A percentile compares a stretch with the other conserved stretches of the same genome.
phyloP scores from a whole-genome alignment of 208 protist genomes.

The Leishmania martiniquensis region DNA sequence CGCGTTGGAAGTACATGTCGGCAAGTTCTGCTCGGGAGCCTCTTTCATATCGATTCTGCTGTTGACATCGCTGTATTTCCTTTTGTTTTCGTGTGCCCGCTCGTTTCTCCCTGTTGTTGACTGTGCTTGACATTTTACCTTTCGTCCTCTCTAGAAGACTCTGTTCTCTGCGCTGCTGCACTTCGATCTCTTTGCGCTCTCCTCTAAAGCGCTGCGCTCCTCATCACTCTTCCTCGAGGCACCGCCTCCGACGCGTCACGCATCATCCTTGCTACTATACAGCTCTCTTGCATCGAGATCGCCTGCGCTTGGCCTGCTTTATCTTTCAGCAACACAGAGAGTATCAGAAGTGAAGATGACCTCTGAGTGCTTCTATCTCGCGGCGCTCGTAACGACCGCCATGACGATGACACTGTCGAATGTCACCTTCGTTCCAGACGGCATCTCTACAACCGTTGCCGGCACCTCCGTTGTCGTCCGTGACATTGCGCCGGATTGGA shows the following conservation, averaged over 20 bases:
- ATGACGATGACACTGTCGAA: slow-evolving; percentile 11
- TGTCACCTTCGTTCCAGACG: slow-evolving; percentile 8
- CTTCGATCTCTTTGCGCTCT: background rate
- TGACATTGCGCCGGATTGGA: background rate
- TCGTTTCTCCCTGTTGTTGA: too few relatives aligned
- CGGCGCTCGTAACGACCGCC: slow-evolving; percentile 13
- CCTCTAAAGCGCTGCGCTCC: background rate
- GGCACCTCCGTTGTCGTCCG: background rate
- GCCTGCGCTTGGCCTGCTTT: background rate
- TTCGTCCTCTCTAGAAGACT: background rate
- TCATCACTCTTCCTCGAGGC: background rate
- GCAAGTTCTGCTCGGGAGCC: too few relatives aligned
- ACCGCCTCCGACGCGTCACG: background rate
- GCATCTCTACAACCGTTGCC: background rate
- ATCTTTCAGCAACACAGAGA: background rate
- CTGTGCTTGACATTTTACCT: background rate
- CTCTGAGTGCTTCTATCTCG: slow-evolving; percentile 18
- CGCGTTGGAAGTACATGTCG: too few relatives aligned
- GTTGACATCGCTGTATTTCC: too few relatives aligned
- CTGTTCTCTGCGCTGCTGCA: background rate
- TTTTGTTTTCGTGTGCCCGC: too few relatives aligned
- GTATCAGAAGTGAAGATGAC: background rate
- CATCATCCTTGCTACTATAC: background rate
- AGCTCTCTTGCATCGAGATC: background rate
- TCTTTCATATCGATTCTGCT: too few relatives aligned